Percentiles rank a stretch among this genome's conserved stretches.
Evolutionary conservation across 1,139 yeast species (phyloP).

Genomic region (Scheffersomyces lignicola): DNA sequence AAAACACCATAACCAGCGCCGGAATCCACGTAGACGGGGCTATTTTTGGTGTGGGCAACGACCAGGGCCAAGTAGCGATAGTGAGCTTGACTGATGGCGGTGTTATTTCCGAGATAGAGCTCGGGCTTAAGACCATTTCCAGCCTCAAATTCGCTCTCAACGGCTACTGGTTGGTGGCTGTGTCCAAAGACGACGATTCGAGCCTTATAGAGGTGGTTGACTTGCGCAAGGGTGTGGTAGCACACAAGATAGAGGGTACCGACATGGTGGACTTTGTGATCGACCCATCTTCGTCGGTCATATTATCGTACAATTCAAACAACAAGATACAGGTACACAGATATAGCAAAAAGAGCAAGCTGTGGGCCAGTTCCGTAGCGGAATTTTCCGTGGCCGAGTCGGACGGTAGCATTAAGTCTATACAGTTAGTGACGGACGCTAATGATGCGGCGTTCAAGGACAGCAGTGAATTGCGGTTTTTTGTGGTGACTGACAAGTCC

Average conservation of each 20-base stretch:
- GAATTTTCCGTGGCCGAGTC: conserved; percentile 4
- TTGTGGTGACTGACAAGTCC: conserved; percentile 14
- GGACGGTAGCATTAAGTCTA: conserved; percentile 8
- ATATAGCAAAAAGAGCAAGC: conserved; percentile 46
- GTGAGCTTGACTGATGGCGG: conserved; percentile 22
- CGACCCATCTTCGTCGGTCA: conserved; percentile 48
- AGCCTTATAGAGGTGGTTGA: conserved; percentile 52
- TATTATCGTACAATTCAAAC: conserved; percentile 24
- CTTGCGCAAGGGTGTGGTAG: conserved; percentile 46
- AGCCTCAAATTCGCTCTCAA: conserved; percentile 59
- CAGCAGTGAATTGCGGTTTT: conserved; percentile 11
- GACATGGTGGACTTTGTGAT: conserved; percentile 28
- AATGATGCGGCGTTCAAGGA: conserved; percentile 11
- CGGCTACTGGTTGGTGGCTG: conserved; percentile 64
- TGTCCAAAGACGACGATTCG: conserved; percentile 15
- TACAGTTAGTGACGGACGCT: conserved; percentile 10
- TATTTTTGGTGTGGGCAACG: conserved; percentile 33
- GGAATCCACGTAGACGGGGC: conserved; percentile 69
- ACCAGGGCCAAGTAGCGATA: conserved; percentile 2
- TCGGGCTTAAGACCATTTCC: conserved; percentile 26
- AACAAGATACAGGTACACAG: conserved; percentile 24
- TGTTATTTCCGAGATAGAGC: conserved; percentile 38
- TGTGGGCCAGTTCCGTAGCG: conserved; percentile 26
- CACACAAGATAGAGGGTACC: conserved; percentile 27
- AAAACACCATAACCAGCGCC: conserved; percentile 24